Conservation (phyloP, 1,284 basidiomycete genomes). For the Ganoderma boninense region DNA sequence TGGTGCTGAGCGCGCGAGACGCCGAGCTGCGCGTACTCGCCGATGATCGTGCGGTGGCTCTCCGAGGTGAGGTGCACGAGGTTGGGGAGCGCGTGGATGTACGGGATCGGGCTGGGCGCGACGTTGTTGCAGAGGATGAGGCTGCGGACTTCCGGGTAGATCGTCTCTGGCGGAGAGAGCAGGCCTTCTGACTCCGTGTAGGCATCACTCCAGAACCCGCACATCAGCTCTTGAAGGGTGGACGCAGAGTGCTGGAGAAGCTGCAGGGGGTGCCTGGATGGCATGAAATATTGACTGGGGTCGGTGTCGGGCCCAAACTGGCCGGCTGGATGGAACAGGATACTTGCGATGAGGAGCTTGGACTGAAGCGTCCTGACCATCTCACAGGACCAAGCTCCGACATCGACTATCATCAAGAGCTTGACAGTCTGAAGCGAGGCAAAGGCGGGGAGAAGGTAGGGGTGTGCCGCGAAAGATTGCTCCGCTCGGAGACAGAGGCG, state of each 20-base stretch:
- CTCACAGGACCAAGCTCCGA: background rate
- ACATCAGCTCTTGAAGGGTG: background rate
- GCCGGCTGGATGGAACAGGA: background rate
- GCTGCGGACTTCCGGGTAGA: background rate
- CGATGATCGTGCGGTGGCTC: background rate
- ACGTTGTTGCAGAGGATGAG: background rate
- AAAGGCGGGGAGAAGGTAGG: conserved; percentile 3
- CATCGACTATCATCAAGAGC: background rate
- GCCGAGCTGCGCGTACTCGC: too few relatives aligned
- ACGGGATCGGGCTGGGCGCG: background rate
- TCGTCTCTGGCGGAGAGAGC: background rate
- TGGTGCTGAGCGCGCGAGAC: too few relatives aligned
- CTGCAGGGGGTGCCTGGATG: background rate
- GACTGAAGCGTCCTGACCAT: background rate
- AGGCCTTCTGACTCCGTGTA: background rate
- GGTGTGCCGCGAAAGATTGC: background rate
- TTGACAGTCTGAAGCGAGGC: background rate
- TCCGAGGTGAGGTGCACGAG: background rate
- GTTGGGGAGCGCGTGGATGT: background rate
- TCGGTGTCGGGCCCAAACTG: too few relatives aligned
- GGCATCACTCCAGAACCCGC: background rate
- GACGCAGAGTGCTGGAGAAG: background rate
- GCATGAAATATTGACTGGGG: background rate
- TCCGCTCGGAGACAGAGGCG: background rate
- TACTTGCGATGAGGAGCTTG: background rate